Percentiles rank a stretch among this genome's conserved stretches.
These are phyloP conservation scores for Cyclostephanos tholiformis DNA, from an alignment of 108 stramenopile genomes.

Conservation along the genomic window DNA sequence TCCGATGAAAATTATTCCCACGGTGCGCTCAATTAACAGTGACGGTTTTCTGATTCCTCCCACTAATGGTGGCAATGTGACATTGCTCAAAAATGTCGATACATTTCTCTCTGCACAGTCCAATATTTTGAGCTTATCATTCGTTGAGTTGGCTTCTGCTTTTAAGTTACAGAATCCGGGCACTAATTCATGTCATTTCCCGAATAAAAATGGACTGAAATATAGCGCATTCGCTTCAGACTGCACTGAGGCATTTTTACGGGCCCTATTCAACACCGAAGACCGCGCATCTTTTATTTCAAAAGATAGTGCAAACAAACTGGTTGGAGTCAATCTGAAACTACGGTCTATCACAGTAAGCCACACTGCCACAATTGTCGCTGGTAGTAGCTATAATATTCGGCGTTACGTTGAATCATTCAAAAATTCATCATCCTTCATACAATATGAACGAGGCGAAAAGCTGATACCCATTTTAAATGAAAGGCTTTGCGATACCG, in stretches of 20 bases:
- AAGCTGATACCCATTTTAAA: background rate
- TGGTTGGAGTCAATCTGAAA: background rate
- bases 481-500: background rate
- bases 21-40: slow-evolving; percentile 1
- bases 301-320: background rate
- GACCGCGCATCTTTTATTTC: background rate
- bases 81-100: background rate
- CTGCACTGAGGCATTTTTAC: background rate
- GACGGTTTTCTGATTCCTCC: slow-evolving; percentile 27
- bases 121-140: slow-evolving; percentile 17
- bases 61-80: background rate
- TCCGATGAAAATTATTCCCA: background rate
- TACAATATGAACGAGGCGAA: background rate
- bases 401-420: slow-evolving; percentile 14
- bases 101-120: background rate
- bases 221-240: background rate
- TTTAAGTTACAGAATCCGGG: background rate
- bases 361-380: background rate
- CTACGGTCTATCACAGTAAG: slow-evolving; percentile 1
- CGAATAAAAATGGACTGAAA: slow-evolving; percentile 7
- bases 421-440: slow-evolving; percentile 6
- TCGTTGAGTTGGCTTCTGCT: slow-evolving; percentile 8
- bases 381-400: background rate
- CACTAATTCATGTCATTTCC: slow-evolving; percentile 4
- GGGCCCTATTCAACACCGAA: slow-evolving; percentile 16